These are phyloP conservation scores for Pythium biforme DNA, from an alignment of 352 stramenopile species.

Conservation along the genomic window DNA sequence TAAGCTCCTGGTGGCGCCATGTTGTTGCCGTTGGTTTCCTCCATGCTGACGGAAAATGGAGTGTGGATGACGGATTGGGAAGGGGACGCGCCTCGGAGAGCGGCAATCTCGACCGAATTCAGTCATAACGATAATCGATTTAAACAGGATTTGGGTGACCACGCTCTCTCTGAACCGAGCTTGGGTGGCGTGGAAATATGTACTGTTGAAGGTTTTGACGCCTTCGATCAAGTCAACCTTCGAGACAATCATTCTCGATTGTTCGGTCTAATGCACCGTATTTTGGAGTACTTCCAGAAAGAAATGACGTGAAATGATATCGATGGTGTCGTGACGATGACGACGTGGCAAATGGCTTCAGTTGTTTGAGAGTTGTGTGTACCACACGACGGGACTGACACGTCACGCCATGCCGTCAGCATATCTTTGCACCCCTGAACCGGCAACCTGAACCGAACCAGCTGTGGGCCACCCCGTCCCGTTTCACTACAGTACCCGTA, in stretches of 20 bases:
- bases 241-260: conserved; percentile 26
- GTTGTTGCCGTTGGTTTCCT: conserved; percentile 4
- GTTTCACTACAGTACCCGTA: too few species aligned
- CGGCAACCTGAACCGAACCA: conserved; percentile 1
- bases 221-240: conserved; percentile 2
- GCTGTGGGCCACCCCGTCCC: too few species aligned
- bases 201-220: background rate
- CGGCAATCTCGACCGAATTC: background rate
- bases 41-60: conserved; percentile 6
- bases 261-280: too few species aligned
- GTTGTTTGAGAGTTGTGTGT: background rate
- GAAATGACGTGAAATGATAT: too few species aligned
- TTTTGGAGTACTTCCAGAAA: too few species aligned
- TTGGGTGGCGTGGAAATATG: background rate
- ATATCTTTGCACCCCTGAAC: conserved; percentile 19
- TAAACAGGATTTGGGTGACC: background rate
- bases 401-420: conserved; percentile 3
- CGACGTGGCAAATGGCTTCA: conserved; percentile 17
- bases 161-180: too few species aligned
- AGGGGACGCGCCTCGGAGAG: background rate
- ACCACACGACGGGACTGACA: background rate
- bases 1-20: conserved; percentile 17
- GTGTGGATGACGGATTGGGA: background rate
- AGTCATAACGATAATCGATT: background rate
- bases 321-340: conserved; percentile 5